Base-by-base conservation (phyloP, 2,329 filamentous ascomycete species). In the Aspergillus terreus region DNA sequence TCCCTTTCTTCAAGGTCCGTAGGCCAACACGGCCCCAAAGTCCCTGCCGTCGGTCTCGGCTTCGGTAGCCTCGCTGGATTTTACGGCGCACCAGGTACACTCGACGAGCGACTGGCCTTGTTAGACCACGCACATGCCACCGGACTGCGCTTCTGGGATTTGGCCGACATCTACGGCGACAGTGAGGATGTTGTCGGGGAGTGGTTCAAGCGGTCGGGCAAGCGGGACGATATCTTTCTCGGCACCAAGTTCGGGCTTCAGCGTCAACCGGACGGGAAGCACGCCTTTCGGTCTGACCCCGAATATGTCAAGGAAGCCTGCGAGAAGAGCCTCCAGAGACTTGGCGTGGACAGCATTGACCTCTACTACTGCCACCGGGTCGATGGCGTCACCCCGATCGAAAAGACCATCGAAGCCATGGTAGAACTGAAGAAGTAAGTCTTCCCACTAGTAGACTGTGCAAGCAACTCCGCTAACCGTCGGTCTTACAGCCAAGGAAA, bases 171-270 rank as follows among this genome's bases (percentile, higher is more conserved):
- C 15, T 80, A 81, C 47, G 71, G 66, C 6, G 74, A 78, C 47
- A 74, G 62, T 49, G 78, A 82, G 58, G 72, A 75, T 4, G 57
- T 80, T 0, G 35, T 81, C 3, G 76, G 76, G 0, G 72, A 71
- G 58, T 81, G 78, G 76, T 76, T 81, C 58, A 66, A 70, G 0
- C 64, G 68, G 15, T 75, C 70, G 2, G 71, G 68, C 6, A 75
- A 75, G 45, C 68, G 76, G 0, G 57, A 76, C 17, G 63, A 80
- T 43, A 76, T 82, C 54, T 80, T 82, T 59, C 66, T 82, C 1
- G 76, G 76, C 1, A 79, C 77, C 11, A 82, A 82, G 53, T 81
- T 80, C 53, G 78, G 68, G 14, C 36, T 53, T 48, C 1, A 53
- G 52, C 23, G 52, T 48, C 7, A 54, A 56, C 10, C 57, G 72